phyloP scores from a whole-genome alignment of 2,329 filamentous ascomycete species.

The Gnomoniopsis smithogilvyi region DNA sequence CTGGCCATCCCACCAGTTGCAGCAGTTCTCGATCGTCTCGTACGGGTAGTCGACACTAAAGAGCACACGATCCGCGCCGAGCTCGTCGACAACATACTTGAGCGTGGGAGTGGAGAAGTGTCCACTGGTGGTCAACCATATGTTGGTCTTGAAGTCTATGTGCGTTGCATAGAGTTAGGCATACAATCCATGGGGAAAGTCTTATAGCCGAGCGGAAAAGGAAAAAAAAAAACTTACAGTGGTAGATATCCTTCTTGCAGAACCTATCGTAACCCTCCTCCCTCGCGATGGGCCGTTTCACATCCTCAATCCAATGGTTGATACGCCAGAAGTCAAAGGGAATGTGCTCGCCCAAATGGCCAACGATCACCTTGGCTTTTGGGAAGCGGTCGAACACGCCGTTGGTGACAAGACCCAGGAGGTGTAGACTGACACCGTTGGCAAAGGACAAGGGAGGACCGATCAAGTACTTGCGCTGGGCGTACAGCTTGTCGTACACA shows the following conservation, averaged over 20 bases:
- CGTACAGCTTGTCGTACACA: constrained; percentile 36
- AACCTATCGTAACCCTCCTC: constrained; percentile 46
- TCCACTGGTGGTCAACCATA: constrained; percentile 56
- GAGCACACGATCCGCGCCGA: constrained; percentile 48
- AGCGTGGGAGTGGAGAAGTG: constrained; percentile 53
- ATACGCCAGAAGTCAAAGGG: constrained; percentile 49
- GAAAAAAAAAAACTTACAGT: too few relatives aligned
- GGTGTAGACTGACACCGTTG: constrained; percentile 56
- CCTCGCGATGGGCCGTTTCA: constrained; percentile 22
- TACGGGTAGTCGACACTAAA: constrained; percentile 54
- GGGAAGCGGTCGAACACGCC: constrained; percentile 49
- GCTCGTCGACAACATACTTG: constrained; percentile 44
- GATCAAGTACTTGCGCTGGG: constrained; percentile 55
- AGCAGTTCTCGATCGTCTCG: constrained; percentile 41
- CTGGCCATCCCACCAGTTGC: constrained; percentile 38
- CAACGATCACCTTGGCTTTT: constrained; percentile 42
- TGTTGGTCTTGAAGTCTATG: constrained; percentile 50
- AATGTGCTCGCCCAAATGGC: constrained; percentile 47
- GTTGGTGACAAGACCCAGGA: constrained; percentile 48
- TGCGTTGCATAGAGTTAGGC: too few relatives aligned
- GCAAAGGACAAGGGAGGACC: constrained; percentile 59
- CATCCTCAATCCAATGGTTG: constrained; percentile 53
- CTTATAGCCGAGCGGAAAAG: too few relatives aligned
- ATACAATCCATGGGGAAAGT: too few relatives aligned
- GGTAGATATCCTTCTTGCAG: constrained; percentile 46